Percentiles rank a stretch among this genome's conserved stretches.
Conservation (phyloP, 1,139 yeast species). For the Yamadazyma buinensis region DNA sequence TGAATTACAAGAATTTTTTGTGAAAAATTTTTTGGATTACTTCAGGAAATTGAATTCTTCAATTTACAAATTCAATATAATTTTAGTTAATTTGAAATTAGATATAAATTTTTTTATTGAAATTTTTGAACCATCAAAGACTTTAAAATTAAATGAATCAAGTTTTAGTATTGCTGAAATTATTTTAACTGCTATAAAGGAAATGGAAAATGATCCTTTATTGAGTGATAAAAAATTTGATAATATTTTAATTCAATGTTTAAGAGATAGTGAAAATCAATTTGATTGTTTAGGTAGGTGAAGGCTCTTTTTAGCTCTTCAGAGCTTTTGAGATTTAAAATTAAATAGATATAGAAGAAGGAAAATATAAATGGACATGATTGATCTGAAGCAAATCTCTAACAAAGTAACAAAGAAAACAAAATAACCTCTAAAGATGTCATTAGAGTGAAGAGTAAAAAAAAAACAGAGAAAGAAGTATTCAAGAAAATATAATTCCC, state of each 20-base stretch:
- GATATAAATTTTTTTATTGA: slow-evolving; percentile 40
- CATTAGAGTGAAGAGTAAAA: too few species aligned
- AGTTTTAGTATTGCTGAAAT: slow-evolving; percentile 35
- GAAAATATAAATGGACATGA: too few species aligned
- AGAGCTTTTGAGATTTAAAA: too few species aligned
- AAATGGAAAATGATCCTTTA: slow-evolving; percentile 16
- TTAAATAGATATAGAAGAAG: too few species aligned
- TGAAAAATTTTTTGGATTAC: slow-evolving; percentile 32
- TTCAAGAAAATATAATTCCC: too few species aligned
- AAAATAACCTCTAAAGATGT: too few species aligned
- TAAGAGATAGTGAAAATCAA: slow-evolving; percentile 31
- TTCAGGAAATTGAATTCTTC: slow-evolving; percentile 22
- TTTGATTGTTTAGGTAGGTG: slow-evolving; percentile 21
- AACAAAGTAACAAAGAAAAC: too few species aligned
- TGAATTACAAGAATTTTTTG: slow-evolving; percentile 37
- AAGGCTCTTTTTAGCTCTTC: too few species aligned
- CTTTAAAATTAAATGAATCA: slow-evolving; percentile 34
- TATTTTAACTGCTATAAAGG: slow-evolving; percentile 29
- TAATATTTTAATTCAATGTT: slow-evolving; percentile 23
- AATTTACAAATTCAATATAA: slow-evolving; percentile 12
- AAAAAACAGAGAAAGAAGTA: slow-evolving; percentile 2
- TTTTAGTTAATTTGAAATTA: slow-evolving; percentile 27
- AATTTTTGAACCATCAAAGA: slow-evolving; percentile 35
- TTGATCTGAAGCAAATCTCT: too few species aligned
- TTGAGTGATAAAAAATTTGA: slow-evolving; percentile 23